A percentile compares a stretch with the other conserved stretches of the same genome.
These are phyloP conservation scores for Leptographium procerum DNA, from an alignment of 2,329 filamentous ascomycete genomes.

Conservation along the genomic window DNA sequence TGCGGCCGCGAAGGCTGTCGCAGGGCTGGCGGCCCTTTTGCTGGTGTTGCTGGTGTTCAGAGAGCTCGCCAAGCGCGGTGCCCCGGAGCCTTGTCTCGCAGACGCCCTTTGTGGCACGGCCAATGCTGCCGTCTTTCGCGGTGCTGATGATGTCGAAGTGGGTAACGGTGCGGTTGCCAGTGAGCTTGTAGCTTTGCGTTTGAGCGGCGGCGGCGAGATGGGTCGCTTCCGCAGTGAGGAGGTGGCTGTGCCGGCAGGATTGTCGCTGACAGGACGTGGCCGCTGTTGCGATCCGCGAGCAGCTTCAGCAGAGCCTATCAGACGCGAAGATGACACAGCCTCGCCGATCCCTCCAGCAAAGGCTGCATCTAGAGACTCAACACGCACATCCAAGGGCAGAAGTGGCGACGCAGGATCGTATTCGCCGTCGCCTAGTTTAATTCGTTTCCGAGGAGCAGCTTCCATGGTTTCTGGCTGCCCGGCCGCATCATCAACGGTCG, in stretches of 20 bases:
- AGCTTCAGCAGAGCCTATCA: background rate
- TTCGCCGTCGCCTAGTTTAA: background rate
- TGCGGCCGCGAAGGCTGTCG: background rate
- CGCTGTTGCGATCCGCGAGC: too few species aligned
- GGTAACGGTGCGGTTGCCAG: background rate
- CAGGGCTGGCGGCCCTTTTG: background rate
- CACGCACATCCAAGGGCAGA: background rate
- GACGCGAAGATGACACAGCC: background rate
- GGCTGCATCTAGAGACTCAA: background rate
- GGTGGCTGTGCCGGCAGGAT: background rate
- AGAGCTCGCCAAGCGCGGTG: background rate
- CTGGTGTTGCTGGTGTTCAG: background rate
- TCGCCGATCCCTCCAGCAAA: background rate
- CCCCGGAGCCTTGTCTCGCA: background rate
- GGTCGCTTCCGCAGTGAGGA: background rate
- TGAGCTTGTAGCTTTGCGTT: constrained; percentile 6
- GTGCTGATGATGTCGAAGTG: background rate
- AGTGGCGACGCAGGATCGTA: background rate
- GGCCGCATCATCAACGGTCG: background rate
- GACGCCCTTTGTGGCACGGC: background rate
- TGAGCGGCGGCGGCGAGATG: constrained; percentile 7
- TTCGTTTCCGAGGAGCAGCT: background rate
- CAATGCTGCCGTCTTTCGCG: background rate
- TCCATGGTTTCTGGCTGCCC: background rate
- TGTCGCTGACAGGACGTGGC: background rate